Percentiles rank a stretch among this genome's conserved stretches.
Evolutionary conservation across 1,284 basidiomycete species (phyloP).

Genomic region (Pseudozyma hubeiensis): DNA sequence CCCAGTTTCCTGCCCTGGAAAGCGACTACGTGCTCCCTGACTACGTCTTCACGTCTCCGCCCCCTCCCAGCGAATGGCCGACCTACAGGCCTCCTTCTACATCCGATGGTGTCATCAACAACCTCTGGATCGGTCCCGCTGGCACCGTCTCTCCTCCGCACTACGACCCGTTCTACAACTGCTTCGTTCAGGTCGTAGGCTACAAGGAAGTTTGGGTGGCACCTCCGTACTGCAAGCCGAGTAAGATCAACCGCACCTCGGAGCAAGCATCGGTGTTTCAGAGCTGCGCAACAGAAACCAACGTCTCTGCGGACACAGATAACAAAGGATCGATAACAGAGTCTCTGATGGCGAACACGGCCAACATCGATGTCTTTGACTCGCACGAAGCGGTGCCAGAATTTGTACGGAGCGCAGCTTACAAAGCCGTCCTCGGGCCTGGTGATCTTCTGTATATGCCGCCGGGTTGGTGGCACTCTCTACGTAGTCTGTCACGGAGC

Average conservation of each 20-base stretch:
- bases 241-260: not conserved
- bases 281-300: not conserved
- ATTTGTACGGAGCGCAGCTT: conserved; percentile 21
- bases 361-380: conserved; percentile 46
- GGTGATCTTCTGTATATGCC: conserved; percentile 60
- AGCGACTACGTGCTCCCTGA: conserved; percentile 84
- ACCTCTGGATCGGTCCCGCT: conserved; percentile 87
- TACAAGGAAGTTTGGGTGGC: conserved; percentile 92
- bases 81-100: conserved; percentile 78
- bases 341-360: conserved; percentile 52
- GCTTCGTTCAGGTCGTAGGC: conserved; percentile 89
- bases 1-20: conserved; percentile 82
- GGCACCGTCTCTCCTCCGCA: conserved; percentile 87
- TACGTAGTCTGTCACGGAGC: conserved; percentile 45
- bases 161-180: conserved; percentile 93
- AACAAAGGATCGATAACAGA: conserved; percentile 12
- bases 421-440: conserved; percentile 35
- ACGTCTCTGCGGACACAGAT: not conserved
- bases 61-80: conserved; percentile 45
- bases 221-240: conserved; percentile 71
- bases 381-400: not conserved
- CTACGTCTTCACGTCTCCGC: conserved; percentile 81
- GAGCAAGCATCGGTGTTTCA: not conserved
- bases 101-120: conserved; percentile 76
- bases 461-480: conserved; percentile 59